A percentile compares a stretch with the other conserved stretches of the same genome.
Evolutionary conservation across 139 green algal species (phyloP).

Genomic region (Edaphochlamys debaryana): DNA sequence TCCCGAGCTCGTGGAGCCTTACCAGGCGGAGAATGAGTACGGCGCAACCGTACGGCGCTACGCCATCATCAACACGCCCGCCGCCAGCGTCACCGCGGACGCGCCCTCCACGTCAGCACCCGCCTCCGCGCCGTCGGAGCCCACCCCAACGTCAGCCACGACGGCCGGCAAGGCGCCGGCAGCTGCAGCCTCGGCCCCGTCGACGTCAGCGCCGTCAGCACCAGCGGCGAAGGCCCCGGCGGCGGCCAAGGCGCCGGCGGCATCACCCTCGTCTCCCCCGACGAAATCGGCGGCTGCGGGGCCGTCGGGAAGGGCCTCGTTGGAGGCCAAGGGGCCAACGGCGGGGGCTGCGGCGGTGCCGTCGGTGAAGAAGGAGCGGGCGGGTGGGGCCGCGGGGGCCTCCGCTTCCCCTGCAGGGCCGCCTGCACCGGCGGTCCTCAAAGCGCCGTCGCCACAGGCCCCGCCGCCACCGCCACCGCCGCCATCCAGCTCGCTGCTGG

Average conservation of each 20-base stretch:
- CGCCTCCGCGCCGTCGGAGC: no score
- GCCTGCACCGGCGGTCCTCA: not conserved
- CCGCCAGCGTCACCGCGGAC: no score
- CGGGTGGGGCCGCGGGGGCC: not conserved
- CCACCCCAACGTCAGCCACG: no score
- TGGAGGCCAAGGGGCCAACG: no score
- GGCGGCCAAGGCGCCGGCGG: not conserved
- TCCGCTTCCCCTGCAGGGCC: no score
- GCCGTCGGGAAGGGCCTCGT: no score
- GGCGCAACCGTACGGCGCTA: conserved; percentile 58
- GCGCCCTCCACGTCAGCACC: no score
- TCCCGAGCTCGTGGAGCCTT: conserved; percentile 51
- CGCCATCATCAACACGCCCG: conserved; percentile 40
- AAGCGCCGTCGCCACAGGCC: not conserved
- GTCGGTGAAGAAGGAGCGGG: no score
- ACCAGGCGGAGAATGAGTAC: conserved; percentile 42
- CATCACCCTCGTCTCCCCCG: not conserved
- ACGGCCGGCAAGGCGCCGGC: no score
- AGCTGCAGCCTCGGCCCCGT: no score
- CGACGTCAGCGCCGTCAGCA: no score
- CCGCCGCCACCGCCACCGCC: not conserved
- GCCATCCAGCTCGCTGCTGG: not conserved
- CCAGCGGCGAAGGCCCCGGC: not conserved
- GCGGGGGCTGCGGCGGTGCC: no score
- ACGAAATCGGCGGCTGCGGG: not conserved